Percentiles rank a stretch among this genome's conserved stretches.
Conservation (phyloP, 768 basidiomycete species). For the Punctularia strigosozonata region DNA sequence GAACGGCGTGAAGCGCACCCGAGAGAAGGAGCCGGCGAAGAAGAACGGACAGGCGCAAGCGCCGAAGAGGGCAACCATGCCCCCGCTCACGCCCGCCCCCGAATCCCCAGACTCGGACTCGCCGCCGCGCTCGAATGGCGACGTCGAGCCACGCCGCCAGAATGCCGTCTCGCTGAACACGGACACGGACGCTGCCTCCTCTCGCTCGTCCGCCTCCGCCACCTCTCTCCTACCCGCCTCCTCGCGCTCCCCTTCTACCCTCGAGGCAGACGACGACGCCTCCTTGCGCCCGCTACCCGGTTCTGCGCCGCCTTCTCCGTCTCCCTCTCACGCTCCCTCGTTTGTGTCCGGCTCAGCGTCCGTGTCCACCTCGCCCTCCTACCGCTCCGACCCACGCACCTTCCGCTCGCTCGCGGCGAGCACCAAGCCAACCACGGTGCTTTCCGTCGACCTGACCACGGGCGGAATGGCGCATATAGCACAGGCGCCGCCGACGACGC, state of each 20-base stretch:
- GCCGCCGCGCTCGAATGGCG: too few relatives aligned
- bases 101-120: too few relatives aligned
- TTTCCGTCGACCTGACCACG: conserved; percentile 77
- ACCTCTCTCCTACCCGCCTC: too few relatives aligned
- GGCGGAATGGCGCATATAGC: conserved; percentile 89
- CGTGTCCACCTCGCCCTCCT: too few relatives aligned
- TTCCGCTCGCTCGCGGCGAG: conserved; percentile 77
- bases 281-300: conserved; percentile 86
- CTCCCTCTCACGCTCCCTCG: conserved; percentile 73
- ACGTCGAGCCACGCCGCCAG: too few relatives aligned
- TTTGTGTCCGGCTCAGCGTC: too few relatives aligned
- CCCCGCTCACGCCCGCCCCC: too few relatives aligned
- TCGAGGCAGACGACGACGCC: conserved; percentile 91
- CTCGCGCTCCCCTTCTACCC: conserved; percentile 67
- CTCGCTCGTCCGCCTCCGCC: too few relatives aligned
- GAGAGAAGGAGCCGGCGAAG: conserved; percentile 7
- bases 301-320: conserved; percentile 77
- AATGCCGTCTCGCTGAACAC: conserved; percentile 54
- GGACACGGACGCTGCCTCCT: conserved; percentile 31
- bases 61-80: too few relatives aligned
- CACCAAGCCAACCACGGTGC: conserved; percentile 89
- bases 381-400: conserved; percentile 70
- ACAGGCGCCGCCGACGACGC: conserved; percentile 59
- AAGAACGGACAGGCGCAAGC: too few relatives aligned
- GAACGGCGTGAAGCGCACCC: conserved; percentile 5